These are phyloP conservation scores for Didymellaceae sp. DNA, from an alignment of 2,329 filamentous ascomycete genomes.

Conservation along the genomic window DNA sequence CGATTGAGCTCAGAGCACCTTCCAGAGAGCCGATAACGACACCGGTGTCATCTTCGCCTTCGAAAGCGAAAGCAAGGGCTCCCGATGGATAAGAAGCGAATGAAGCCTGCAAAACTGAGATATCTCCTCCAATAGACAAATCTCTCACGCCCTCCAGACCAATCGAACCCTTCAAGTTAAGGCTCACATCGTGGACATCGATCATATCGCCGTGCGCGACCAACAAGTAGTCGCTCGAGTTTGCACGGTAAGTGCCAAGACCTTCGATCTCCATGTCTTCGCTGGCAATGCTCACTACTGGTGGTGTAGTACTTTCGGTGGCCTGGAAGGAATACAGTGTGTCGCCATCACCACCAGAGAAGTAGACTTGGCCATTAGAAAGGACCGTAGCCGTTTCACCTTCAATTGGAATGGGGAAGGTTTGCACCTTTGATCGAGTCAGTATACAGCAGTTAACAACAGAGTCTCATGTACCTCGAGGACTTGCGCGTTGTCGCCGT, in stretches of 20 bases:
- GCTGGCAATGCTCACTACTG: constrained; percentile 23
- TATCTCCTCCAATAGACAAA: constrained; percentile 35
- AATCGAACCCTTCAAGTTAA: constrained; percentile 26
- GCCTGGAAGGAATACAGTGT: constrained; percentile 42
- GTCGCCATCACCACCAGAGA: constrained; percentile 33
- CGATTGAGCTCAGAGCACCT: constrained; percentile 19
- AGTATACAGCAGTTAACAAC: not conserved
- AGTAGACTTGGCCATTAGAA: constrained; percentile 29
- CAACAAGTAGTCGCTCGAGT: constrained; percentile 29
- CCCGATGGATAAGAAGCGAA: constrained; percentile 23
- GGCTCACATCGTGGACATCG: constrained; percentile 30
- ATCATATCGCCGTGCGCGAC: constrained; percentile 34
- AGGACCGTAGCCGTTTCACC: constrained; percentile 35
- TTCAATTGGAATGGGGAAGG: constrained; percentile 36
- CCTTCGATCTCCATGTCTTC: constrained; percentile 30
- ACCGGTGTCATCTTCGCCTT: constrained; percentile 33
- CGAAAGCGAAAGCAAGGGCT: constrained; percentile 35
- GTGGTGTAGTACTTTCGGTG: constrained; percentile 26
- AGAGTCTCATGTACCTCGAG: constrained; percentile 26
- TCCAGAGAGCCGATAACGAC: constrained; percentile 32
- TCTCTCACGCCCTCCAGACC: constrained; percentile 30
- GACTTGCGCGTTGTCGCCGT: constrained; percentile 25
- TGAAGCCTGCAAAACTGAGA: constrained; percentile 33
- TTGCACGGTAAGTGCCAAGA: constrained; percentile 30
- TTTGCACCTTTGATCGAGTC: constrained; percentile 32